phyloP scores from a whole-genome alignment of 257 asterid genomes.

The Solanum acaule region DNA sequence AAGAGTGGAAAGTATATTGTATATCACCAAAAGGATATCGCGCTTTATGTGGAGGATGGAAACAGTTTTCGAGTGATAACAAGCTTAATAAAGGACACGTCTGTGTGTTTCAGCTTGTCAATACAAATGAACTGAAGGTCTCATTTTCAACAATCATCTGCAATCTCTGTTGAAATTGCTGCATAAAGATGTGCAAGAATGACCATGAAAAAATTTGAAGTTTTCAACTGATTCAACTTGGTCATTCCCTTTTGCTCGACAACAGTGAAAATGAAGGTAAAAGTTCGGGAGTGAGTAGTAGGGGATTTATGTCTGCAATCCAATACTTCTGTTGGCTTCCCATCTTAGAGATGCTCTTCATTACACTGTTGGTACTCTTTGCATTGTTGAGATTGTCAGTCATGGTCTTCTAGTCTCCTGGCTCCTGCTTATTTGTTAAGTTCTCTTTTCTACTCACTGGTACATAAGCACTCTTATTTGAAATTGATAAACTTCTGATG shows the following conservation, averaged over 20 bases:
- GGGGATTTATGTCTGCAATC: background rate
- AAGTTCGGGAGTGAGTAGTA: background rate
- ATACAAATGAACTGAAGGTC: no score
- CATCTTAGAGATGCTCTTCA: background rate
- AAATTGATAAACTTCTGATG: background rate
- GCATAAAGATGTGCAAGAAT: no score
- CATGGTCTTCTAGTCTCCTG: background rate
- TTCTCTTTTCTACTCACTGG: no score
- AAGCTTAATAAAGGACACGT: no score
- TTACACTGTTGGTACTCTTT: background rate
- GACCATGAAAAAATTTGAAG: no score
- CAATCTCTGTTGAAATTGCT: no score
- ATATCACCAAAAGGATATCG: background rate
- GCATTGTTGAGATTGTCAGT: background rate
- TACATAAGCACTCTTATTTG: background rate
- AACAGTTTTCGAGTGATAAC: background rate
- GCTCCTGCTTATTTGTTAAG: background rate
- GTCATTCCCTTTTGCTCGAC: no score
- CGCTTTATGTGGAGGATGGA: slow-evolving; percentile 4
- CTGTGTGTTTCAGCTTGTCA: no score
- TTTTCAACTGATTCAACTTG: no score
- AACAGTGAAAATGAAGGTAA: no score
- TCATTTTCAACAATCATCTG: no score
- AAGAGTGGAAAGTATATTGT: background rate
- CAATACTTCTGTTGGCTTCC: no score